These are phyloP conservation scores for Sarocladium brachiariae DNA, from an alignment of 2,329 filamentous ascomycete genomes.

Conservation along the genomic window DNA sequence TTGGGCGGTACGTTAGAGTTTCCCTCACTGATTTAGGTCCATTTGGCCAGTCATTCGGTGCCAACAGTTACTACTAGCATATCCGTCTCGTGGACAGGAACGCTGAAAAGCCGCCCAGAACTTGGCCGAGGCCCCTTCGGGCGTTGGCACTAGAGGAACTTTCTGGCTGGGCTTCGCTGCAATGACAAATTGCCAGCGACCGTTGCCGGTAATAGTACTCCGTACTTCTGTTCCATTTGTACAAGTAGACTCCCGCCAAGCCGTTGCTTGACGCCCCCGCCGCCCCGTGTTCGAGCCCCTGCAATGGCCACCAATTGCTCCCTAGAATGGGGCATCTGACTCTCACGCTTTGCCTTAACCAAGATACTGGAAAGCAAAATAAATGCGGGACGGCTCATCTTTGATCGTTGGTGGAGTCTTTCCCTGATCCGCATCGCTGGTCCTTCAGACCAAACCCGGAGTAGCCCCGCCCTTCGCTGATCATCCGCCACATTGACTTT, in stretches of 20 bases:
- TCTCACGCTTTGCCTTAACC: no score
- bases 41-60: not conserved
- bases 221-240: not conserved
- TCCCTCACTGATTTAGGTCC: not conserved
- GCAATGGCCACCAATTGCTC: not conserved
- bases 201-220: no score
- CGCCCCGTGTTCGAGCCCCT: not conserved
- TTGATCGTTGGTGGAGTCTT: constrained; percentile 1
- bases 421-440: not conserved
- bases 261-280: no score
- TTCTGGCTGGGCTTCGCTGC: not conserved
- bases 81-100: not conserved
- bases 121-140: not conserved
- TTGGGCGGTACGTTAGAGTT: not conserved
- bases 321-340: no score
- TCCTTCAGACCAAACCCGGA: not conserved
- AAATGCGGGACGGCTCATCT: constrained; percentile 6
- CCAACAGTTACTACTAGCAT: no score
- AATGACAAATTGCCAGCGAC: constrained; percentile 5
- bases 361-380: not conserved
- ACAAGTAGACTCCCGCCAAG: no score
- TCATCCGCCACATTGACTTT: constrained; percentile 1
- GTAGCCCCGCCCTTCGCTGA: not conserved
- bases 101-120: not conserved
- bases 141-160: constrained; percentile 1